Evolutionary conservation across 441 rosid species (phyloP).

Genomic region (Eugenia klotzschiana): DNA sequence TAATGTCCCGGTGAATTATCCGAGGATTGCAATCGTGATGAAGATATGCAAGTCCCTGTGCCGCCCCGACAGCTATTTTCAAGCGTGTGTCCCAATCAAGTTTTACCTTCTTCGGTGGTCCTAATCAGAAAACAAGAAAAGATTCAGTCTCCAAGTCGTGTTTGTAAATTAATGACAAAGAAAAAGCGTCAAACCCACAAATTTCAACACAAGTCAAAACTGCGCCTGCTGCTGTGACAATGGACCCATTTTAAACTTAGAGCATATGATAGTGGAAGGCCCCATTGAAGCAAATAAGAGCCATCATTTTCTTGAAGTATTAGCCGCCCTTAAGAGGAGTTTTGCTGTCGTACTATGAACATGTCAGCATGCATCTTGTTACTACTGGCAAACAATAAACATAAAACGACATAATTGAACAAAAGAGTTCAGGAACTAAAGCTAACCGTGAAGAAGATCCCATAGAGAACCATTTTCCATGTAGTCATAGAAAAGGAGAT

Average conservation of each 20-base stretch:
- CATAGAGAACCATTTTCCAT: slow-evolving; percentile 92
- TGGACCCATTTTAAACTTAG: not conserved
- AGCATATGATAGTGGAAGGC: not conserved
- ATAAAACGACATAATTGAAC: not conserved
- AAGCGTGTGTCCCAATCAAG: slow-evolving; percentile 88
- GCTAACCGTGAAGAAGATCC: slow-evolving; percentile 92
- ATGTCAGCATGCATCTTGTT: not conserved
- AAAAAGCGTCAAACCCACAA: not conserved
- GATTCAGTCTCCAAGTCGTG: not conserved
- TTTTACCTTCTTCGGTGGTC: slow-evolving; percentile 65
- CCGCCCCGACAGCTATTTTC: slow-evolving; percentile 79
- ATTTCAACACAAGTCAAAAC: not conserved
- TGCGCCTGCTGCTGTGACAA: not conserved
- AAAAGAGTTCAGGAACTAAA: not conserved
- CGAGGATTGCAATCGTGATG: slow-evolving; percentile 92
- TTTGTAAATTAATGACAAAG: not conserved
- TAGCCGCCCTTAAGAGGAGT: not conserved
- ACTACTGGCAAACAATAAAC: not conserved
- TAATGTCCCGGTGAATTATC: slow-evolving; percentile 76
- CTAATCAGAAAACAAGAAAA: slow-evolving; percentile 12
- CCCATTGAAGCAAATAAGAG: not conserved
- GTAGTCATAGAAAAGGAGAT: slow-evolving; percentile 89
- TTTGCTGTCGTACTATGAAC: not conserved
- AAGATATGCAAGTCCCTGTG: slow-evolving; percentile 91
- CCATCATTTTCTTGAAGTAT: not conserved